A percentile compares a stretch with the other conserved stretches of the same genome.
phyloP scores from a whole-genome alignment of 371 early-diverging fungal genomes.

The Mucor lusitanicus region DNA sequence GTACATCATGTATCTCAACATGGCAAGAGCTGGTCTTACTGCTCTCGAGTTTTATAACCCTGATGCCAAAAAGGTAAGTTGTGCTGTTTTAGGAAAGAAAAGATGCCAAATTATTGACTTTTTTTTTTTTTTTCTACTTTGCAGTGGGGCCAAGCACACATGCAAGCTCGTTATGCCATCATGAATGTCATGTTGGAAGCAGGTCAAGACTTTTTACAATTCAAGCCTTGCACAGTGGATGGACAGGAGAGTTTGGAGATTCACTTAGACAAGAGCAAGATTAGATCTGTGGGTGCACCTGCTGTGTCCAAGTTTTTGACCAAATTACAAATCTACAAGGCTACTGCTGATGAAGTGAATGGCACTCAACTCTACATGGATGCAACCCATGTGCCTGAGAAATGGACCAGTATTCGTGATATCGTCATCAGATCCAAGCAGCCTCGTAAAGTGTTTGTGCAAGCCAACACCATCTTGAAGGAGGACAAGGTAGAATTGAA shows the following conservation, averaged over 20 bases:
- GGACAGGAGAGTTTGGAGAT: slow-evolving; percentile 41
- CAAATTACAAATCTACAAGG: slow-evolving; percentile 61
- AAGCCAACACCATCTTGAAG: slow-evolving; percentile 47
- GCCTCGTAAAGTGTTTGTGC: slow-evolving; percentile 62
- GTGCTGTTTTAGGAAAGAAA: too few relatives aligned
- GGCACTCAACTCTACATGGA: slow-evolving; percentile 54
- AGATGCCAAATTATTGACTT: not conserved
- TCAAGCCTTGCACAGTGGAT: slow-evolving; percentile 29
- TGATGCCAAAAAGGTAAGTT: slow-evolving; percentile 41
- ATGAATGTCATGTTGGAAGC: slow-evolving; percentile 52
- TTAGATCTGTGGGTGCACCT: slow-evolving; percentile 51
- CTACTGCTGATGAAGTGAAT: slow-evolving; percentile 54
- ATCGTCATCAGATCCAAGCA: slow-evolving; percentile 56
- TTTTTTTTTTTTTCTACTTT: not conserved
- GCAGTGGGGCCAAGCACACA: slow-evolving; percentile 68
- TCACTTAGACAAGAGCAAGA: slow-evolving; percentile 53
- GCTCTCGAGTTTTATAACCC: slow-evolving; percentile 59
- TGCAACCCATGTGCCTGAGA: slow-evolving; percentile 55
- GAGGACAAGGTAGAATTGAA: slow-evolving; percentile 44
- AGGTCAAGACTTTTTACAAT: slow-evolving; percentile 43
- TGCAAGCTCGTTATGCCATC: slow-evolving; percentile 68
- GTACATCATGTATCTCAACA: slow-evolving; percentile 56
- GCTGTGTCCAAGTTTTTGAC: slow-evolving; percentile 58
- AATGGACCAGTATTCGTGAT: slow-evolving; percentile 51
- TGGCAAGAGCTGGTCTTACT: slow-evolving; percentile 63